Evolutionary conservation across 805 yeast species (phyloP), one percentile per base, ranked within the genome.

Genomic region (Lipomyces spencermartinsiae): DNA sequence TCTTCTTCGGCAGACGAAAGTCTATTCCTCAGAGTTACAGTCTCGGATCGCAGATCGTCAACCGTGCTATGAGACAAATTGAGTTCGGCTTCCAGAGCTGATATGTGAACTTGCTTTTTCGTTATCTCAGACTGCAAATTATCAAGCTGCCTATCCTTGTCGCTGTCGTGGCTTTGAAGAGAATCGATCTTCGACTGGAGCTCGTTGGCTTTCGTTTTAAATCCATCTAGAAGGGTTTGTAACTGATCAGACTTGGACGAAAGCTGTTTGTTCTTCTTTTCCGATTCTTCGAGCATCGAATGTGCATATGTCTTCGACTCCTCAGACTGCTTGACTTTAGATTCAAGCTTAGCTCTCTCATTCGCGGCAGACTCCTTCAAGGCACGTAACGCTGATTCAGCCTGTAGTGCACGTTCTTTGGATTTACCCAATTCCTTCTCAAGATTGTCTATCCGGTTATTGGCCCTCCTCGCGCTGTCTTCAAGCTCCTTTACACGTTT

Each of bases 181-280:
- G 76, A 77, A 4, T 70, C 68, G 61, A 82, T 80, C 2, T 80
- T 76, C 2, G 76, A 71, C 59, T 81, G 78, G 49, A 81, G 71
- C 1, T 61, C 66, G 1, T 73, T 67, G 1, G 79, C 68, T 12
- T 71, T 73, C 35, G 71, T 46, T 51, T 72, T 74, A 1, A 76
- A 70, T 1, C 61, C 58, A 2, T 58, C 55, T 1, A 73, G 72
- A 25, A 82, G 70, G 2, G 51, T 69, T 4, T 63, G 62, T n/a
- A 64, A 55, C 29, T 59, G 65, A 6, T 59, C 59, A 49, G 22
- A 19, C 25, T 53, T 22, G 19, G 64, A 34, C 6, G 57, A 31
- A 33, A 63, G 10, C 39, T 55, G 65, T 49, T 63, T 62, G 43
- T 19, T 70, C 71, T 66, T 56, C 9, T 59, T 54, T 16, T 73